phyloP scores from a whole-genome alignment of 1,284 basidiomycete species.

The Pseudozyma sp. region DNA sequence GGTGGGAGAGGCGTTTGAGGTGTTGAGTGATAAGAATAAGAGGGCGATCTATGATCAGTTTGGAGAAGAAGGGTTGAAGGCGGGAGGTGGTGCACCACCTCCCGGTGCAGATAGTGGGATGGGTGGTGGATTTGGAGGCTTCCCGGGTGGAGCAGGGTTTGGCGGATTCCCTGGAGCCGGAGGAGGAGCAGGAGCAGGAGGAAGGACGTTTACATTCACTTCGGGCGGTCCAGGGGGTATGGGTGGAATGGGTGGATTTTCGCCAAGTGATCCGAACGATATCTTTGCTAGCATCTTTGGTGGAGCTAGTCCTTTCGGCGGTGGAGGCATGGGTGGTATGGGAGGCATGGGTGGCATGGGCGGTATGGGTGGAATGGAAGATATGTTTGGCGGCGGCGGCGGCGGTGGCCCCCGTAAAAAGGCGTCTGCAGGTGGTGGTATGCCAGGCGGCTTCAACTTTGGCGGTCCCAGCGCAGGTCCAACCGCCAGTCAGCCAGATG shows the following conservation, averaged over 20 bases:
- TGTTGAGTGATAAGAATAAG: slow-evolving; percentile 92
- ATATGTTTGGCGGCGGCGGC: slow-evolving; percentile 54
- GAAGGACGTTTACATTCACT: slow-evolving; percentile 57
- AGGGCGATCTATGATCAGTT: slow-evolving; percentile 92
- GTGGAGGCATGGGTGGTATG: slow-evolving; percentile 5
- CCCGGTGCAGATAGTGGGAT: slow-evolving; percentile 67
- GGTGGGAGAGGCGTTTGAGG: slow-evolving; percentile 97
- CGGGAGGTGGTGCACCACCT: slow-evolving; percentile 69
- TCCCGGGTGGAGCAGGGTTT: slow-evolving; percentile 35
- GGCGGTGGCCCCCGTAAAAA: slow-evolving; percentile 30
- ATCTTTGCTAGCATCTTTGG: slow-evolving; percentile 81
- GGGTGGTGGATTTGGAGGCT: slow-evolving; percentile 25
- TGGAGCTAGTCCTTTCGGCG: slow-evolving; percentile 51
- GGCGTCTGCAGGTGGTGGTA: slow-evolving; percentile 31
- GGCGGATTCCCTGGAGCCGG: slow-evolving; percentile 52
- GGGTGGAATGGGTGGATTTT: slow-evolving; percentile 63
- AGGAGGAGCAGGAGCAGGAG: slow-evolving; percentile 36
- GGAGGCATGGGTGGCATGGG: slow-evolving; percentile 54
- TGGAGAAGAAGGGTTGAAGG: slow-evolving; percentile 93
- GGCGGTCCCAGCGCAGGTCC: slow-evolving; percentile 12
- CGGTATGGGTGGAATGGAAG: slow-evolving; percentile 50
- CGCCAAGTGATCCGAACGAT: slow-evolving; percentile 81
- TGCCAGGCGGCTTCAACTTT: slow-evolving; percentile 36
- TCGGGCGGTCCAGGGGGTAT: slow-evolving; percentile 31
- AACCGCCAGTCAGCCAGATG: slow-evolving; percentile 4